Conservation (phyloP, 192 early-diverging fungal genomes). For the Coemansia umbellata region DNA sequence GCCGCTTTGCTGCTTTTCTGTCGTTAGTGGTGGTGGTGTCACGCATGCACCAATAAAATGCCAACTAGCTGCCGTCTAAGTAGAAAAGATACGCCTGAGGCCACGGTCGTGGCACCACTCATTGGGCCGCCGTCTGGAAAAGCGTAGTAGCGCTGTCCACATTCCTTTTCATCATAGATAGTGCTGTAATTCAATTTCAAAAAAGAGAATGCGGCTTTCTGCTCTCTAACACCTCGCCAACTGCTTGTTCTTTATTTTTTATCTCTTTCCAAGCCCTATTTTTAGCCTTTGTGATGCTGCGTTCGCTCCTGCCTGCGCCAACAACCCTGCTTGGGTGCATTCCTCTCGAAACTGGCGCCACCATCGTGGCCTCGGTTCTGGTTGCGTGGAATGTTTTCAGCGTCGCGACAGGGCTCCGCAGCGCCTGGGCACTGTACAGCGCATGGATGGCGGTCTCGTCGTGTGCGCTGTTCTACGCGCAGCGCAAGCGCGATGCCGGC, state of each 20-base stretch:
- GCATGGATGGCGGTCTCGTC: slow-evolving; percentile 43
- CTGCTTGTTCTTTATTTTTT: not conserved
- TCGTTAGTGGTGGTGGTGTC: too few relatives aligned
- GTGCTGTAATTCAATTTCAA: too few relatives aligned
- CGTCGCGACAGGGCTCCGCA: slow-evolving; percentile 11
- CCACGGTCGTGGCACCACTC: too few relatives aligned
- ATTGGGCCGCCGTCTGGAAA: too few relatives aligned
- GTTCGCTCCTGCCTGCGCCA: slow-evolving; percentile 17
- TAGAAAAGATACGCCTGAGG: too few relatives aligned
- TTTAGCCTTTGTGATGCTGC: slow-evolving; percentile 14
- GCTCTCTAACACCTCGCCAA: too few relatives aligned
- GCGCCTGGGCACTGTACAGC: slow-evolving; percentile 31
- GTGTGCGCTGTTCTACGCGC: slow-evolving; percentile 36
- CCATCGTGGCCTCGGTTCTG: not conserved
- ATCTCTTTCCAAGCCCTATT: not conserved
- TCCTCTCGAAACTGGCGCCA: slow-evolving; percentile 13
- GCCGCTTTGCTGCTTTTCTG: too few relatives aligned
- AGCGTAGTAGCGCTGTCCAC: too few relatives aligned
- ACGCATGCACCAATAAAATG: too few relatives aligned
- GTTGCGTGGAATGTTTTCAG: slow-evolving; percentile 21
- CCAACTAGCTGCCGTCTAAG: too few relatives aligned
- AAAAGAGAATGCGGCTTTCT: too few relatives aligned
- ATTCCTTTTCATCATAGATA: too few relatives aligned
- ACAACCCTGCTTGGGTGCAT: slow-evolving; percentile 20
- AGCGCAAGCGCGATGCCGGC: slow-evolving; percentile 28